Percentiles rank a stretch among this genome's conserved stretches.
Evolutionary conservation across 768 basidiomycete genomes (phyloP).

Genomic region (Agaricus sinodeliciosus): DNA sequence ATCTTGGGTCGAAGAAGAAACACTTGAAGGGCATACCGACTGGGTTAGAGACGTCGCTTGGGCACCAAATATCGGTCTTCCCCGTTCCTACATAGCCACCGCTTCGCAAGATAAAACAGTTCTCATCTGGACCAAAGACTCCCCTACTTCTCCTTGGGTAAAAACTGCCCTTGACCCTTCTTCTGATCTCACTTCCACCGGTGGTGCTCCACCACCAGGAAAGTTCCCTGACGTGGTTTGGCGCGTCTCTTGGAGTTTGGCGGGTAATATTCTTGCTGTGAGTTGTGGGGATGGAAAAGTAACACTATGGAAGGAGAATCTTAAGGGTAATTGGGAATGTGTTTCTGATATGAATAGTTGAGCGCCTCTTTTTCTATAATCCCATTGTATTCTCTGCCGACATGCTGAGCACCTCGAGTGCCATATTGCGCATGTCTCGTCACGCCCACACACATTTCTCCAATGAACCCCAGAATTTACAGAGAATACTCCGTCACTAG

Average conservation of each 20-base stretch:
- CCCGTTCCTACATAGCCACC: slow-evolving; percentile 92
- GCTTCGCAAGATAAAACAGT: slow-evolving; percentile 93
- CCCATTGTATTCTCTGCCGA: background rate
- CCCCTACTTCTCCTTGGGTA: slow-evolving; percentile 66
- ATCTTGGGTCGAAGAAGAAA: slow-evolving; percentile 88
- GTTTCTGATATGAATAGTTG: slow-evolving; percentile 91
- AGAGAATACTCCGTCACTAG: too few relatives aligned
- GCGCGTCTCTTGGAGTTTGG: slow-evolving; percentile 98
- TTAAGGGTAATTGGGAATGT: slow-evolving; percentile 94
- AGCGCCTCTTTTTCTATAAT: background rate
- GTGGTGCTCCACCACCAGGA: slow-evolving; percentile 46
- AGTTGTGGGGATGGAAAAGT: slow-evolving; percentile 98
- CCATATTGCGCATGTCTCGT: too few relatives aligned
- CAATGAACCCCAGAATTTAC: too few relatives aligned
- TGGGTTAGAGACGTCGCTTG: slow-evolving; percentile 99
- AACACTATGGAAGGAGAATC: slow-evolving; percentile 95
- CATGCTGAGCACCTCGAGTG: background rate
- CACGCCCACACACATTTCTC: too few relatives aligned
- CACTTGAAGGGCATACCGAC: slow-evolving; percentile 87
- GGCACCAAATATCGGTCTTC: slow-evolving; percentile 95
- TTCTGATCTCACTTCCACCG: slow-evolving; percentile 37
- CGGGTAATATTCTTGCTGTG: slow-evolving; percentile 93
- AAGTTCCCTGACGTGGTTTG: slow-evolving; percentile 97
- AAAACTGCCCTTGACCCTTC: slow-evolving; percentile 77
- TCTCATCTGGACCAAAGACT: slow-evolving; percentile 86